Percentiles rank a stretch among this genome's conserved stretches.
Evolutionary conservation across 1,284 basidiomycete species (phyloP).

Genomic region (Calocybe gambosa): DNA sequence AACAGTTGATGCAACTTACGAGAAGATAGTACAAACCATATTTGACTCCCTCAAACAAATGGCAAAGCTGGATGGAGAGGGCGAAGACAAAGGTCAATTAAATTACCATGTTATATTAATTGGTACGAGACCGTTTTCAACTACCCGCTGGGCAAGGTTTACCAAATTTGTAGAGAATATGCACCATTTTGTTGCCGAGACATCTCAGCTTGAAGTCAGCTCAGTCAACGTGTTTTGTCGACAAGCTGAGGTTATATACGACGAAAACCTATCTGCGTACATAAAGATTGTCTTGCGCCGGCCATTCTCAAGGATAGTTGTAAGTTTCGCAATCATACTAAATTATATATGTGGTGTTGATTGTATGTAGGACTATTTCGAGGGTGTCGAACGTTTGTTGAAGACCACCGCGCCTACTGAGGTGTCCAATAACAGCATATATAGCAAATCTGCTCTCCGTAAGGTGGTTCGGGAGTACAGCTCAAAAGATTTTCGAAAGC

Average conservation of each 20-base stretch:
- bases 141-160: not conserved
- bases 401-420: slow-evolving; percentile 79
- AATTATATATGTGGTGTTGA: slow-evolving; percentile 1
- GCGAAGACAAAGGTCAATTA: slow-evolving; percentile 93
- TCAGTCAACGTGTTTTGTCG: slow-evolving; percentile 67
- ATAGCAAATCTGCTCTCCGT: slow-evolving; percentile 74
- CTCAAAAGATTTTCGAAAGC: slow-evolving; percentile 83
- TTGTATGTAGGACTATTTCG: slow-evolving; percentile 79
- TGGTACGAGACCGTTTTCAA: slow-evolving; percentile 45
- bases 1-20: slow-evolving; percentile 80
- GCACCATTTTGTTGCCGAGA: slow-evolving; percentile 87
- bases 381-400: slow-evolving; percentile 83
- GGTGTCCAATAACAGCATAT: slow-evolving; percentile 71
- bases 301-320: slow-evolving; percentile 84
- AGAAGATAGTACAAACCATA: slow-evolving; percentile 82
- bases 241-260: slow-evolving; percentile 79
- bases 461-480: slow-evolving; percentile 84
- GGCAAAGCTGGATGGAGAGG: slow-evolving; percentile 86
- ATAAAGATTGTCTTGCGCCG: slow-evolving; percentile 83
- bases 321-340: slow-evolving; percentile 34
- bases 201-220: slow-evolving; percentile 61
- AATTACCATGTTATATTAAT: slow-evolving; percentile 96
- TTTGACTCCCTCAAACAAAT: slow-evolving; percentile 92
- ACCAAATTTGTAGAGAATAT: slow-evolving; percentile 72
- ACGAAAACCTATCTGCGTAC: slow-evolving; percentile 83